Conservation (phyloP, 2,329 filamentous ascomycete genomes). For the Colletotrichum plurivorum region DNA sequence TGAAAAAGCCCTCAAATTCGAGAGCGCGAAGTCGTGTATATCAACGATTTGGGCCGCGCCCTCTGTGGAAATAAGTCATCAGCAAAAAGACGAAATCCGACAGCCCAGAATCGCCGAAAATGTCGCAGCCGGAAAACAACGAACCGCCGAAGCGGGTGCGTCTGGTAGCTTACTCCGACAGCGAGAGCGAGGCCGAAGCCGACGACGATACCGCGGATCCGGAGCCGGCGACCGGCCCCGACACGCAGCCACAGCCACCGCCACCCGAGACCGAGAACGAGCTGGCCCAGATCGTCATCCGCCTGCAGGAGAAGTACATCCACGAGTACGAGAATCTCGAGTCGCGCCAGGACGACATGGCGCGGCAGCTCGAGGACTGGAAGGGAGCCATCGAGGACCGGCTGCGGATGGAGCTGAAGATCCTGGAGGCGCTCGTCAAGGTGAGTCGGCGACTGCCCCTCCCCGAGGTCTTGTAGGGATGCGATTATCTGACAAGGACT, state of each 20-base stretch:
- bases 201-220: neutral
- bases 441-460: neutral
- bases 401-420: slow-evolving; percentile 25
- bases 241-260: neutral
- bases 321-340: slow-evolving; percentile 13
- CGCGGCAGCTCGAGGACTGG: neutral
- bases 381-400: slow-evolving; percentile 15
- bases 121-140: neutral
- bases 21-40: neutral
- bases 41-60: neutral
- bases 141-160: neutral
- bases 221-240: neutral
- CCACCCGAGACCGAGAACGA: slow-evolving; percentile 22
- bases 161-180: slow-evolving; percentile 19
- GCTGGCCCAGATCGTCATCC: slow-evolving; percentile 21
- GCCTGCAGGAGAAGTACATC: slow-evolving; percentile 19
- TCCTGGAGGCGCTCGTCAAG: slow-evolving; percentile 18
- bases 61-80: too few species aligned
- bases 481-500: neutral
- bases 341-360: neutral
- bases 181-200: neutral
- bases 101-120: neutral
- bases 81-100: too few species aligned
- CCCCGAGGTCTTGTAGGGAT: neutral
- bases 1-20: neutral